These are phyloP conservation scores for Bocquillonia castaneifolia DNA, from an alignment of 441 rosid genomes.

Conservation along the genomic window DNA sequence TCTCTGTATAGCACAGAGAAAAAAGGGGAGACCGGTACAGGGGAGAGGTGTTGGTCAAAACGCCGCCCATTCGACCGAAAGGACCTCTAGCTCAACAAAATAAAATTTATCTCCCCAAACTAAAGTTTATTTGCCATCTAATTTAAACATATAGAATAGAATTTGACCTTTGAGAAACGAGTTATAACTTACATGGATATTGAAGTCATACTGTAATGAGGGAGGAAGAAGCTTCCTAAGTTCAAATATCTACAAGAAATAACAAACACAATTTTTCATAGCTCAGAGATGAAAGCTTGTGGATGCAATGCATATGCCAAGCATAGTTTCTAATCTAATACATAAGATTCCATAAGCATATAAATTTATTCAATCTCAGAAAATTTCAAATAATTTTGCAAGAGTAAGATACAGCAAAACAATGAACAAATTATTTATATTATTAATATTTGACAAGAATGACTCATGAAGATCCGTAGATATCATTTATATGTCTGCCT, in stretches of 20 bases:
- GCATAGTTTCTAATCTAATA: neutral
- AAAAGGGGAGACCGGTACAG: neutral
- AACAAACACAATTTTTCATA: neutral
- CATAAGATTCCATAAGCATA: neutral
- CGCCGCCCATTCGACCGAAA: neutral
- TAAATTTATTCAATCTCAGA: neutral
- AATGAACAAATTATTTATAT: neutral
- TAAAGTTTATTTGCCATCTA: neutral
- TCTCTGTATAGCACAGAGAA: neutral
- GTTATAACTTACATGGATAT: conserved; percentile 68
- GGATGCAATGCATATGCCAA: neutral
- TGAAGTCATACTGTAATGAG: conserved; percentile 67
- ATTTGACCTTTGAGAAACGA: neutral
- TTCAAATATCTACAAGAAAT: conserved; percentile 58
- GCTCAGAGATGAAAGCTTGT: neutral
- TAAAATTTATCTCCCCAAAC: neutral
- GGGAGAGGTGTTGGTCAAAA: neutral
- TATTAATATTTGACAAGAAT: neutral
- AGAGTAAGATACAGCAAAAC: neutral
- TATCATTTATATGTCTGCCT: neutral
- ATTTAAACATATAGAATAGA: conserved; percentile 12
- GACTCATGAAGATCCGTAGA: neutral
- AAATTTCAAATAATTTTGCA: neutral
- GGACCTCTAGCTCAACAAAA: neutral
- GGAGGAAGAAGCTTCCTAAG: conserved; percentile 84